These are phyloP conservation scores for Solanum hybrid DNA, from an alignment of 305 asterid genomes.

Conservation along the genomic window DNA sequence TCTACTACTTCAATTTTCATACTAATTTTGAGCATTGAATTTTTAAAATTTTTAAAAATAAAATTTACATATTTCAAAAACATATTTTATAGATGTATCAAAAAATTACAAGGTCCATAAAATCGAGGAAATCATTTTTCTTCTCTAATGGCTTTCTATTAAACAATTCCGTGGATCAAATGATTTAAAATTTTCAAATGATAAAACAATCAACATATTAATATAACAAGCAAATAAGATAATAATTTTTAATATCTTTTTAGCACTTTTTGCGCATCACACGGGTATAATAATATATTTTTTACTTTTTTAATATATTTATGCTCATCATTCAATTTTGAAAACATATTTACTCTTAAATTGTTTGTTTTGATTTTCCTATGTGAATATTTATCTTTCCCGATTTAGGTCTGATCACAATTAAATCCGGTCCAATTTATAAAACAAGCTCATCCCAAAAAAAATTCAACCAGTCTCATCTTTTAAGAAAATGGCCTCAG, in stretches of 20 bases:
- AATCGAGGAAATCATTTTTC: neutral
- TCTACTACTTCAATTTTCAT: neutral
- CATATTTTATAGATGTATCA: no score
- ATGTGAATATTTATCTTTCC: neutral
- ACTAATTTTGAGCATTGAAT: neutral
- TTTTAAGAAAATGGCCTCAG: neutral
- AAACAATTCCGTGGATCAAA: no score
- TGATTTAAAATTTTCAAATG: no score
- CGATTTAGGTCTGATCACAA: neutral
- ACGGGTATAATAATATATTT: no score
- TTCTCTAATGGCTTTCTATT: neutral
- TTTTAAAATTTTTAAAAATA: no score
- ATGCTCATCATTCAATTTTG: neutral
- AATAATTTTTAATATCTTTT: no score
- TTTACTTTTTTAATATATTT: no score
- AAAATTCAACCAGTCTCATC: neutral
- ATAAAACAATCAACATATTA: no score
- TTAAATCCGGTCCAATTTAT: neutral
- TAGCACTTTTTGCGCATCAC: neutral
- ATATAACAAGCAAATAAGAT: neutral
- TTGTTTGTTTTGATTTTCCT: neutral
- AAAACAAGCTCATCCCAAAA: neutral
- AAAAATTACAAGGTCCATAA: no score
- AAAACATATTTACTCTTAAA: neutral
- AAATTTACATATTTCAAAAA: neutral